Conservation (phyloP, 768 basidiomycete genomes). For the Rhodosporidiobolus odoratus region DNA sequence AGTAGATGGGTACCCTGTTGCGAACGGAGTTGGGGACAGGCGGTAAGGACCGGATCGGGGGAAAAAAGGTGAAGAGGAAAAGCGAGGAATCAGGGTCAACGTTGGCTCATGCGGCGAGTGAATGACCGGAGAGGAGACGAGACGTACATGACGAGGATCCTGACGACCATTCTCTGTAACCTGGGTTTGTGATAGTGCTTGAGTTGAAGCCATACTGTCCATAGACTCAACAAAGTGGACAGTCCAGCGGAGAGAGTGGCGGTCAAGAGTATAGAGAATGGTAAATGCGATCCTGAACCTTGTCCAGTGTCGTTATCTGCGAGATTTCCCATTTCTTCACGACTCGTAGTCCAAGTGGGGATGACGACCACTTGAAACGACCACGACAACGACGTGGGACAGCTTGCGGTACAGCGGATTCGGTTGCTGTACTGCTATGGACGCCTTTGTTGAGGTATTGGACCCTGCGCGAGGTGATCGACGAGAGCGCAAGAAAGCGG, state of each 20-base stretch:
- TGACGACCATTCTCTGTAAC: slow-evolving; percentile 70
- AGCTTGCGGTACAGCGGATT: too few species aligned
- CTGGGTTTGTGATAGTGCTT: slow-evolving; percentile 69
- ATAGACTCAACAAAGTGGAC: slow-evolving; percentile 66
- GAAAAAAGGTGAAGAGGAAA: neutral
- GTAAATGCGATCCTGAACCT: slow-evolving; percentile 30
- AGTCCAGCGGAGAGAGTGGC: slow-evolving; percentile 62
- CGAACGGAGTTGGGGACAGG: too few species aligned
- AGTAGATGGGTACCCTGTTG: slow-evolving; percentile 72
- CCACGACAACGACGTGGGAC: too few species aligned
- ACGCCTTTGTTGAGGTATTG: too few species aligned
- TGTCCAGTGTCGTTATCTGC: neutral
- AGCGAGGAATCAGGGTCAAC: neutral
- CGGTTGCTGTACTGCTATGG: too few species aligned
- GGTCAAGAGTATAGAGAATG: slow-evolving; percentile 53
- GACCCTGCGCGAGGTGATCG: too few species aligned
- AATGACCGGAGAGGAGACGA: neutral
- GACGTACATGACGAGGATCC: slow-evolving; percentile 90
- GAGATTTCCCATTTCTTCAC: too few species aligned
- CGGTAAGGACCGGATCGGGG: too few species aligned
- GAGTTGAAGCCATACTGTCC: slow-evolving; percentile 73
- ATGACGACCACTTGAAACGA: too few species aligned
- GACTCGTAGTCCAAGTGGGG: too few species aligned
- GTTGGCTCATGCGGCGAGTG: neutral
- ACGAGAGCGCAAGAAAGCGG: too few species aligned